Conservation (phyloP, 2,329 filamentous ascomycete genomes). For the Claviceps africana region DNA sequence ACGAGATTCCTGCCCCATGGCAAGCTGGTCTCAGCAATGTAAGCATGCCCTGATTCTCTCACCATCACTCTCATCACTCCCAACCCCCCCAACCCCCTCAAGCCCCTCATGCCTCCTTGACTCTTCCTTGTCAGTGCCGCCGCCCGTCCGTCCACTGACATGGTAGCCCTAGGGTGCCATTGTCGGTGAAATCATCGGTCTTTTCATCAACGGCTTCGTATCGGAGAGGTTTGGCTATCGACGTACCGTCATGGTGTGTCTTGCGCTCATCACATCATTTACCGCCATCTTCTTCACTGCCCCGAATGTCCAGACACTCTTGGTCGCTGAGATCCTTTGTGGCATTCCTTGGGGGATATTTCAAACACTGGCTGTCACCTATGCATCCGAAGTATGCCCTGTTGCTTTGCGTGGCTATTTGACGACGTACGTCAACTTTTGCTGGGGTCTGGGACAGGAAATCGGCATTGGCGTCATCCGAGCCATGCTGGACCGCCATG, state of each 20-base stretch:
- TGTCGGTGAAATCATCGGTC: slow-evolving; percentile 49
- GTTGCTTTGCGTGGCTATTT: slow-evolving; percentile 57
- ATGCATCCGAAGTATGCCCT: slow-evolving; percentile 60
- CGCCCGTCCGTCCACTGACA: not conserved
- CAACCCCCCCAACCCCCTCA: no score
- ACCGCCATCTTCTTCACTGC: slow-evolving; percentile 54
- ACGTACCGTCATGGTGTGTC: slow-evolving; percentile 46
- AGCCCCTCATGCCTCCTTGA: not conserved
- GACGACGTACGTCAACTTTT: slow-evolving; percentile 64
- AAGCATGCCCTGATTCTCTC: slow-evolving; percentile 9
- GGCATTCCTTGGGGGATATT: slow-evolving; percentile 51
- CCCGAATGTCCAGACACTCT: slow-evolving; percentile 41
- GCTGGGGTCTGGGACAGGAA: slow-evolving; percentile 63
- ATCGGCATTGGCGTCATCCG: slow-evolving; percentile 63
- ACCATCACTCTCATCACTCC: no score
- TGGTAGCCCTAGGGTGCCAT: slow-evolving; percentile 9
- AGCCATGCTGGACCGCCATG: slow-evolving; percentile 47
- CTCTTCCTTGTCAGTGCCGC: not conserved
- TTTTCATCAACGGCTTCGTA: slow-evolving; percentile 50
- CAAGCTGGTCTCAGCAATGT: slow-evolving; percentile 46
- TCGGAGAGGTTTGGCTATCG: slow-evolving; percentile 56
- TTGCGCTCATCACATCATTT: slow-evolving; percentile 40
- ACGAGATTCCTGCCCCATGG: slow-evolving; percentile 46
- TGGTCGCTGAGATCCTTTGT: slow-evolving; percentile 48
- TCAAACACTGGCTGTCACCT: slow-evolving; percentile 46